These are phyloP conservation scores for Solanum ossicruentum DNA, from an alignment of 257 asterid species.

Conservation along the genomic window DNA sequence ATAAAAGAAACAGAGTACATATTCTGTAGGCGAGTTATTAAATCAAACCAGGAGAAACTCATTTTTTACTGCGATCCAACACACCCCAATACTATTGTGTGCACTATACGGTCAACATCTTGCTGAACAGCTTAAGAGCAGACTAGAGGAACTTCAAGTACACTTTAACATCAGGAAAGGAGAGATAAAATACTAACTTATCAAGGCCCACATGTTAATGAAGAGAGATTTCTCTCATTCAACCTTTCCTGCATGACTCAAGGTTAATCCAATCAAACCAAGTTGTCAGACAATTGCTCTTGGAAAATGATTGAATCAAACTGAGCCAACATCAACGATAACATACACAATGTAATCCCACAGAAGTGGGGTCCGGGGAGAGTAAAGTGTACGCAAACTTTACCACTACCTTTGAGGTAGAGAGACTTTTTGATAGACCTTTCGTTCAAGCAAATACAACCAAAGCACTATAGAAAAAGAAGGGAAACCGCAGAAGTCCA, in stretches of 20 bases:
- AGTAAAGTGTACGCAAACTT: too few relatives aligned
- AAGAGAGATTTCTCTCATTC: not conserved
- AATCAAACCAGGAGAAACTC: not conserved
- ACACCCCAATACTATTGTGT: not conserved
- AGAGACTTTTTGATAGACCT: too few relatives aligned
- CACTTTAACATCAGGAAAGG: not conserved
- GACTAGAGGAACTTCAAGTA: not conserved
- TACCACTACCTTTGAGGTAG: too few relatives aligned
- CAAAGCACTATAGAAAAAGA: too few relatives aligned
- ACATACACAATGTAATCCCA: too few relatives aligned
- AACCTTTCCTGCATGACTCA: not conserved
- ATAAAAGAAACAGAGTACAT: not conserved
- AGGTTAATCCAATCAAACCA: not conserved
- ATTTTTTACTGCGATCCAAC: not conserved
- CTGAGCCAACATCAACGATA: not conserved
- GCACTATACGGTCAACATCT: not conserved
- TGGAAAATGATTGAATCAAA: not conserved
- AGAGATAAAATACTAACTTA: not conserved
- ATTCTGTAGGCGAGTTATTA: not conserved
- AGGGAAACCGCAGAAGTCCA: too few relatives aligned
- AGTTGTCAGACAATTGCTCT: not conserved
- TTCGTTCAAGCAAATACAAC: too few relatives aligned
- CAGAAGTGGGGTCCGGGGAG: too few relatives aligned
- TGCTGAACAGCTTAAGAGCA: not conserved
- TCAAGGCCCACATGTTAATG: not conserved